phyloP scores from a whole-genome alignment of 768 basidiomycete genomes.

The Trametes villosa region DNA sequence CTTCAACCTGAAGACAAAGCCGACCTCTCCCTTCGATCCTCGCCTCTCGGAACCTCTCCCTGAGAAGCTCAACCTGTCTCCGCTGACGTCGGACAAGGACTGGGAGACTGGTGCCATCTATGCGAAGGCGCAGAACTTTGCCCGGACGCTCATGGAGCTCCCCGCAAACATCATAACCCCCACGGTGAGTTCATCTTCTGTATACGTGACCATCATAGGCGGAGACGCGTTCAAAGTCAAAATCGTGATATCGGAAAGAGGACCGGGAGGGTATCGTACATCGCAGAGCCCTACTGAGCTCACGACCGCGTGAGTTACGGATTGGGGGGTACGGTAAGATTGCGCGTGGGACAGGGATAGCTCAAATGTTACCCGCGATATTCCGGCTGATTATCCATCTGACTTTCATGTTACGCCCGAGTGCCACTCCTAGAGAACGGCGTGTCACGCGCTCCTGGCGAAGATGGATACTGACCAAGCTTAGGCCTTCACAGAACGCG shows the following conservation, averaged over 20 bases:
- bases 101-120: constrained; percentile 79
- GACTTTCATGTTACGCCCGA: no score
- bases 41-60: constrained; percentile 55
- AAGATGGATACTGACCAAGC: constrained; percentile 4
- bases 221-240: no score
- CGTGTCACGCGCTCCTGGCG: no score
- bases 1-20: constrained; percentile 78
- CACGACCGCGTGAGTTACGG: no score
- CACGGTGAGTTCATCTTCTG: constrained; percentile 49
- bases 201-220: background rate
- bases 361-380: no score
- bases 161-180: constrained; percentile 89
- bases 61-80: constrained; percentile 52
- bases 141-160: constrained; percentile 84
- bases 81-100: constrained; percentile 50
- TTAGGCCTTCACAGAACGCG: constrained; percentile 73
- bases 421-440: no score
- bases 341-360: no score
- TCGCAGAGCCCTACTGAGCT: no score
- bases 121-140: constrained; percentile 78
- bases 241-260: no score
- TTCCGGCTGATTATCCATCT: no score
- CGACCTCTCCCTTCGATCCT: constrained; percentile 68
- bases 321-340: no score
- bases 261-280: no score